phyloP scores from a whole-genome alignment of 768 basidiomycete species.

The Psilocybe subaeruginosa region DNA sequence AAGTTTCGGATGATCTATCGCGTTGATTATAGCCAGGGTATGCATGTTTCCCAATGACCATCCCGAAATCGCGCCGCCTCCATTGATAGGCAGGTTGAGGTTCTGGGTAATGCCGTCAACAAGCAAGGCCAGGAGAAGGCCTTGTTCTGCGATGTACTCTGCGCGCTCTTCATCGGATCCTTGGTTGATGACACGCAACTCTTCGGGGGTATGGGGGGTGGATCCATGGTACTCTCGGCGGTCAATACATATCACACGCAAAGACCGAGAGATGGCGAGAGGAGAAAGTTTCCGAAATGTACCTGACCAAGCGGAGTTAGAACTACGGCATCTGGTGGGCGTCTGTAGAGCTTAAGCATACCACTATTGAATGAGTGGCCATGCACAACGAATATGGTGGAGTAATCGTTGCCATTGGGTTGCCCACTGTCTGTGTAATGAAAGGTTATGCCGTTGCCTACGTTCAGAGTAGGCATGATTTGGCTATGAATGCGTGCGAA shows the following conservation, averaged over 20 bases:
- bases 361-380: slow-evolving; percentile 3
- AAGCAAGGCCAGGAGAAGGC: background rate
- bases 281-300: background rate
- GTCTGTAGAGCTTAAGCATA: background rate
- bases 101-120: background rate
- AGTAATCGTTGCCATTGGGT: background rate
- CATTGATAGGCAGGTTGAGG: background rate
- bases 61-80: background rate
- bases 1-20: background rate
- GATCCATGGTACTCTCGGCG: background rate
- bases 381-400: background rate
- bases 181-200: background rate
- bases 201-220: background rate
- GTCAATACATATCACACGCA: background rate
- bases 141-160: background rate
- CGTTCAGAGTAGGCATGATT: background rate
- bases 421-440: background rate
- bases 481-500: too few relatives aligned
- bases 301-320: background rate
- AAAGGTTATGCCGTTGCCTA: background rate
- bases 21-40: background rate
- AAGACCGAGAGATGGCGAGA: background rate
- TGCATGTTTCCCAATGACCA: slow-evolving; percentile 10
- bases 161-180: background rate
- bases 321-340: background rate